Evolutionary conservation across 768 basidiomycete genomes (phyloP), one percentile per base, ranked within the genome.

Genomic region (Cystofilobasidium capitatum): DNA sequence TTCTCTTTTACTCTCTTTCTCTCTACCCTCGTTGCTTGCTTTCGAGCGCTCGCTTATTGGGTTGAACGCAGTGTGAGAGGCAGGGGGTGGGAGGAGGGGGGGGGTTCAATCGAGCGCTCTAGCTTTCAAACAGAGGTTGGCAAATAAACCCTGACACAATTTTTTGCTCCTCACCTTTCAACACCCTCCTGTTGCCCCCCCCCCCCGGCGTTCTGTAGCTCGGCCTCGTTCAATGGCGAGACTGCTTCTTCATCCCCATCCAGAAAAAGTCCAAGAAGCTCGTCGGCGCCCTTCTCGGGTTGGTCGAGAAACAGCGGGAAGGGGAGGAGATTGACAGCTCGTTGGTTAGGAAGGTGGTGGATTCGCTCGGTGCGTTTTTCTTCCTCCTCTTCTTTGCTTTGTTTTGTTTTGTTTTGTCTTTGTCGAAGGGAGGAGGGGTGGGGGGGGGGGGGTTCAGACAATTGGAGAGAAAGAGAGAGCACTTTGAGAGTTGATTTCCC

Each of bases 151-250:
- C n/a, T n/a, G n/a, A n/a, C n/a, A n/a, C n/a, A n/a, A n/a, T n/a
- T n/a, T n/a, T n/a, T n/a, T n/a, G n/a, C n/a, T n/a, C n/a, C n/a
- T n/a, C n/a, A n/a, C n/a, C n/a, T n/a, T n/a, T n/a, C n/a, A n/a
- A n/a, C n/a, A n/a, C n/a, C n/a, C n/a, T n/a, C n/a, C 9, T 17
- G 17, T 33, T 13, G 29, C 29, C 14, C 57, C 9, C 57, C 17
- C 58, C 5, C 6, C 36, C 36, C 37, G 9, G 17, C 26, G 31
- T 45, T 45, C 24, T 61, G 2, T n/a, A 87, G 91, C 86, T 99
- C 70, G 89, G 94, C 1, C 85, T 99, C 47, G 91, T 94, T 0
- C 90, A 94, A 79, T 99, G 96, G 96, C 94, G 88, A 75, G 81
- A 82, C 69, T 86, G 92, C 77, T 86, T 98, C 71, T 98, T 97